Percentiles rank a stretch among this genome's conserved stretches.
These are phyloP conservation scores for Penicillium pancosmium DNA, from an alignment of 495 filamentous ascomycete species.

Conservation along the genomic window DNA sequence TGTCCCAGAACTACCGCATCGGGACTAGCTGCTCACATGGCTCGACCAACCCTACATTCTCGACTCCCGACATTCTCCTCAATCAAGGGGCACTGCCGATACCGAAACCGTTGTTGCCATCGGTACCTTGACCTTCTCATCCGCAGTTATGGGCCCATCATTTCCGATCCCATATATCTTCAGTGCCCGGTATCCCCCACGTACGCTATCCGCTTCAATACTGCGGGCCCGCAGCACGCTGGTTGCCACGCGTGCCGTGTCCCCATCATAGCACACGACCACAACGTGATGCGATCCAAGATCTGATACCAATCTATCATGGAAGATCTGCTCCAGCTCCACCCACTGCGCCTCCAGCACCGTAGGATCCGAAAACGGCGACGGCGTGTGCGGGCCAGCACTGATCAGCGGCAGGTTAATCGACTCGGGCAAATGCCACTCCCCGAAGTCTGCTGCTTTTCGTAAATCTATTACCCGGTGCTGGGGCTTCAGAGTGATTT, in stretches of 20 bases:
- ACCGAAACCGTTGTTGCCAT: slow-evolving; percentile 24
- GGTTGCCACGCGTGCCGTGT: slow-evolving; percentile 55
- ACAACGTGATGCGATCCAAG: slow-evolving; percentile 41
- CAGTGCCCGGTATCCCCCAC: slow-evolving; percentile 45
- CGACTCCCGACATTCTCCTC: background rate
- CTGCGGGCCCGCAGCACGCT: slow-evolving; percentile 54
- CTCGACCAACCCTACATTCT: slow-evolving; percentile 28
- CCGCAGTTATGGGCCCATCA: slow-evolving; percentile 4
- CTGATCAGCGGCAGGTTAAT: slow-evolving; percentile 46
- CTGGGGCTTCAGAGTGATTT: slow-evolving; percentile 29
- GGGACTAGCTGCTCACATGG: slow-evolving; percentile 24
- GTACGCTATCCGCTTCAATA: slow-evolving; percentile 51
- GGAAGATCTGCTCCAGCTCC: slow-evolving; percentile 46
- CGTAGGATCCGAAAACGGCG: slow-evolving; percentile 47
- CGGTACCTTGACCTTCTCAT: slow-evolving; percentile 13
- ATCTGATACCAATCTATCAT: slow-evolving; percentile 25
- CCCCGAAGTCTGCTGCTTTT: slow-evolving; percentile 39
- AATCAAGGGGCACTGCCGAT: slow-evolving; percentile 27
- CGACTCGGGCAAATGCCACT: slow-evolving; percentile 48
- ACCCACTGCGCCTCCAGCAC: slow-evolving; percentile 50
- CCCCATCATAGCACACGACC: slow-evolving; percentile 56
- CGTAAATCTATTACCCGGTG: slow-evolving; percentile 47
- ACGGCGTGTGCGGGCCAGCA: slow-evolving; percentile 34
- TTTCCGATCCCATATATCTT: slow-evolving; percentile 33
- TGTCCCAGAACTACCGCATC: slow-evolving; percentile 9